Evolutionary conservation across 2,329 filamentous ascomycete species (phyloP), one percentile per base, ranked within the genome.

Genomic region (Clonostachys byssicola): DNA sequence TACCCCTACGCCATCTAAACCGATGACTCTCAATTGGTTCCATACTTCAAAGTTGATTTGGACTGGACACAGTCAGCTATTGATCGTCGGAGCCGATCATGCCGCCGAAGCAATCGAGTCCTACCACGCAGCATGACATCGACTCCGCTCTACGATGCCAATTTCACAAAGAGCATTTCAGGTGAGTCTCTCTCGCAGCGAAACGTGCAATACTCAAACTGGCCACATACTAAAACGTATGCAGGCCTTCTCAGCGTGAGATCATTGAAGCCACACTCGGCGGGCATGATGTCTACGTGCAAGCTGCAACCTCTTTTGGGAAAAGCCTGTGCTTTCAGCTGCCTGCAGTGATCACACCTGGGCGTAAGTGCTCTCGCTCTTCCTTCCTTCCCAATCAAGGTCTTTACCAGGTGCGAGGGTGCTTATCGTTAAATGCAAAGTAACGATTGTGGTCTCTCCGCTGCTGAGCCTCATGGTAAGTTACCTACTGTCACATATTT

Each of bases 241-340:
- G 16, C 51, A 91, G 90, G 56, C 90, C 91, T 12, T 73, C 88
- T 36, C 92, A 96, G 62, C 83, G 89, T 50, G 91, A 97, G 59
- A 91, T 96, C 48, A 92, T 97, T 47, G 75, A 79, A 49, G 88
- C 89, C 8, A 88, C 89, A 4, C 75, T 96, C 9, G 81, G 87
- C 47, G 87, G 89, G 14, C 78, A 92, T 52, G 92, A 97, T 84
- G 87, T 97, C 40, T 96, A 95, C 60, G 79, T 97, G 1, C 92
- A 96, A 66, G 92, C 92, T 42, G 88, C 88, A 47, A 92, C 88
- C 4, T 89, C 86, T 10, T 96, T 96, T 64, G 92, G 92, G 40
- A 96, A 96, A 67, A 95, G 89, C 60, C 67, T 96, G 46, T 96
- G 92, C 70, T 96, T 92, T 62, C 92, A 96, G 63, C 76, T 96